Conservation (phyloP, 805 yeast species). For the Wickerhamiella vanderwaltii region DNA sequence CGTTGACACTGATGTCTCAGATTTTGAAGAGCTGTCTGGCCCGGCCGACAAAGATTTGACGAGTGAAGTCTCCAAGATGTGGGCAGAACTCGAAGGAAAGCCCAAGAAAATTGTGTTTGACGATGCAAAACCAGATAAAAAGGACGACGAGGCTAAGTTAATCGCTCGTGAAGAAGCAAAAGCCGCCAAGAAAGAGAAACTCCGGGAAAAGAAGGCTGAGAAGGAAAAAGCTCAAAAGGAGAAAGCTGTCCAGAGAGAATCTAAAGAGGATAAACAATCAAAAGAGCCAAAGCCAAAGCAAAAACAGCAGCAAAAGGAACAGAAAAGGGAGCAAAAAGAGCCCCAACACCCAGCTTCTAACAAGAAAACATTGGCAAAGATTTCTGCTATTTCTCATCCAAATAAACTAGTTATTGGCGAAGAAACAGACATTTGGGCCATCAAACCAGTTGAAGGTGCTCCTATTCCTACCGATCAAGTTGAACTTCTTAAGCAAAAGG, state of each 20-base stretch:
- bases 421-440: constrained; percentile 57
- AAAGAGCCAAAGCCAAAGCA: background rate
- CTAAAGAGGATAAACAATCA: constrained; percentile 19
- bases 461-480: constrained; percentile 35
- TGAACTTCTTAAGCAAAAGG: constrained; percentile 51
- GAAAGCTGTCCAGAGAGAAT: constrained; percentile 20
- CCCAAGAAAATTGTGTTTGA: constrained; percentile 16
- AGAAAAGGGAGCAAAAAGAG: background rate
- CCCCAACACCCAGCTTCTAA: constrained; percentile 16
- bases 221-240: constrained; percentile 20
- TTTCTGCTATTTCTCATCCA: constrained; percentile 23
- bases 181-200: constrained; percentile 23
- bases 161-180: background rate
- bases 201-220: constrained; percentile 24
- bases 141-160: constrained; percentile 18
- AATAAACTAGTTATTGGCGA: constrained; percentile 37
- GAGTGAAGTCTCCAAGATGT: constrained; percentile 21
- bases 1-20: constrained; percentile 31
- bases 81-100: constrained; percentile 17
- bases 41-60: constrained; percentile 17
- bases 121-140: constrained; percentile 29
- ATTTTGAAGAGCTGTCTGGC: constrained; percentile 25
- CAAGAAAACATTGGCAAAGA: constrained; percentile 16
- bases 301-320: background rate
- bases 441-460: constrained; percentile 31